A percentile compares a stretch with the other conserved stretches of the same genome.
Conservation (phyloP, 78 protist genomes). For the Creolimax fragrantissima region DNA sequence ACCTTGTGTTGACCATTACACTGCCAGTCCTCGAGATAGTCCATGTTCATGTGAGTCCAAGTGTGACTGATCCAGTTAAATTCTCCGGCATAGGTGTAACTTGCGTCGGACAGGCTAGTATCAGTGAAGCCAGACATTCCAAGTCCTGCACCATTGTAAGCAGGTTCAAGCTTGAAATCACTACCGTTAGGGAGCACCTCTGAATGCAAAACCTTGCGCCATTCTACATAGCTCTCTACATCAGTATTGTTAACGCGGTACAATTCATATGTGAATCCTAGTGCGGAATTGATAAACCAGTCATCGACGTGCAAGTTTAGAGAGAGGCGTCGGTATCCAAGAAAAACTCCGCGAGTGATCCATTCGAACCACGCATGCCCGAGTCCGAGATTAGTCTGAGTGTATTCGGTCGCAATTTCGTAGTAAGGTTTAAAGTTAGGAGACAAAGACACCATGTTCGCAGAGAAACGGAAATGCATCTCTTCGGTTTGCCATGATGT, state of each 20-base stretch:
- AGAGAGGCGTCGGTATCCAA: not conserved
- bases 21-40: not conserved
- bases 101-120: not conserved
- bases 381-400: not conserved
- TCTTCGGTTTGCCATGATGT: not conserved
- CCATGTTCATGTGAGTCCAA: conserved; percentile 1
- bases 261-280: too few species aligned
- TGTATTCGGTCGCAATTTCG: not conserved
- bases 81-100: not conserved
- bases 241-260: not conserved
- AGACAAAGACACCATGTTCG: not conserved
- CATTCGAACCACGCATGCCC: not conserved
- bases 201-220: not conserved
- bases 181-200: not conserved
- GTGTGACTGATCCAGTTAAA: conserved; percentile 2
- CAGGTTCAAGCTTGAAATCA: not conserved
- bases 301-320: not conserved
- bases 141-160: not conserved
- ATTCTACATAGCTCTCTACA: not conserved
- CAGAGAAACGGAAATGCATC: not conserved
- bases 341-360: not conserved
- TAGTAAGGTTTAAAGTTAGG: not conserved
- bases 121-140: too few species aligned
- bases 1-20: not conserved
- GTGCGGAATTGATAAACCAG: not conserved